phyloP scores from a whole-genome alignment of 345 rosid genomes.

The Camelina laxa region DNA sequence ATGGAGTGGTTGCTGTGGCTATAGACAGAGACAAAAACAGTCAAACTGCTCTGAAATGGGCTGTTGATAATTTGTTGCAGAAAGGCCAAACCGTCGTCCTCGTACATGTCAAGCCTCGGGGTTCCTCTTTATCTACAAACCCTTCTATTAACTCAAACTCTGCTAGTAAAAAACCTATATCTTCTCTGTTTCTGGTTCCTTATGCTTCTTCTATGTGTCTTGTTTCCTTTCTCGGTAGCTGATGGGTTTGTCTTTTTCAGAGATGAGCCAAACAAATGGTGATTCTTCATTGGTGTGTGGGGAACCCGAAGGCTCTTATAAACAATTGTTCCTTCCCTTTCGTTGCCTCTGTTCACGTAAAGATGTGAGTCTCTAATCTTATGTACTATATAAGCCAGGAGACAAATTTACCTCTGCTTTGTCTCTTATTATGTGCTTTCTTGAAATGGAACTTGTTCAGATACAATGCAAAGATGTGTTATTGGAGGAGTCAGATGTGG shows the following conservation, averaged over 20 bases:
- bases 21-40: conserved; percentile 82
- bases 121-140: conserved; percentile 33
- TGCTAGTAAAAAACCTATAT: conserved; percentile 28
- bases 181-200: conserved; percentile 11
- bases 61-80: conserved; percentile 62
- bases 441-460: conserved; percentile 45
- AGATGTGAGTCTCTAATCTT: conserved; percentile 56
- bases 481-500: conserved; percentile 76
- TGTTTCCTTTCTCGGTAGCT: conserved; percentile 11
- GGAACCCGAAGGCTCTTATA: conserved; percentile 61
- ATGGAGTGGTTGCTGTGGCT: conserved; percentile 80
- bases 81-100: conserved; percentile 74
- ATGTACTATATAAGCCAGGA: background rate
- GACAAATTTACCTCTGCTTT: background rate
- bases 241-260: conserved; percentile 44
- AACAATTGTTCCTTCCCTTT: conserved; percentile 83
- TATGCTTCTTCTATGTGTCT: background rate
- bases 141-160: conserved; percentile 38
- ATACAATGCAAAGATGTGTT: conserved; percentile 81
- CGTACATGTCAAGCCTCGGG: conserved; percentile 69
- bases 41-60: conserved; percentile 90
- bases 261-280: conserved; percentile 47
- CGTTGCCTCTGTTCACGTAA: conserved; percentile 91
- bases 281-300: conserved; percentile 48
- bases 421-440: conserved; percentile 24